Evolutionary conservation across 2,329 filamentous ascomycete species (phyloP).

Genomic region (Colletotrichum aenigma): DNA sequence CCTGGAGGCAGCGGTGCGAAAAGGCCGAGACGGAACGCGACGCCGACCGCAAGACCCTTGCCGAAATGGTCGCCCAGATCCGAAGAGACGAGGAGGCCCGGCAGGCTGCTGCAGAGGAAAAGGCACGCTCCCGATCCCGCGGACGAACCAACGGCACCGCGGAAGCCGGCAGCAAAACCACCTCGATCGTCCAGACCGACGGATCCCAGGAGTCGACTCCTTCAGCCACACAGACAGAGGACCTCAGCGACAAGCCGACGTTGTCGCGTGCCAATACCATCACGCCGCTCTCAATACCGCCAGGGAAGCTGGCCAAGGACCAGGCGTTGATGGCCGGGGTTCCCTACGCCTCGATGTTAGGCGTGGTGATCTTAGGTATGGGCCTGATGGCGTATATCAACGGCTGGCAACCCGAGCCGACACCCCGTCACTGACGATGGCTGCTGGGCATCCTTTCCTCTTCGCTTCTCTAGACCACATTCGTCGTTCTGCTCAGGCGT

Average conservation of each 20-base stretch:
- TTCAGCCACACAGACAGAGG: conserved; percentile 28
- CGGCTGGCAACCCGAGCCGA: conserved; percentile 68
- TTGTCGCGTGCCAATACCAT: conserved; percentile 55
- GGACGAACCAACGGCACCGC: conserved; percentile 22
- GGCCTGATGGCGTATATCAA: conserved; percentile 88
- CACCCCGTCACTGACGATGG: conserved; percentile 33
- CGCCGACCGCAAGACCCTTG: conserved; percentile 73
- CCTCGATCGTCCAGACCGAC: background rate
- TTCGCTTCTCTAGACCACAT: conserved; percentile 11
- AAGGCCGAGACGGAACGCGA: conserved; percentile 79
- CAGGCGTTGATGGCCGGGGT: conserved; percentile 59
- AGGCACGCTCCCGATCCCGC: conserved; percentile 40
- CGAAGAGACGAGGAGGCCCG: conserved; percentile 68
- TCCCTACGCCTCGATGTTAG: conserved; percentile 82
- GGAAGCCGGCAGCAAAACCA: background rate
- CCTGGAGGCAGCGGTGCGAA: conserved; percentile 79
- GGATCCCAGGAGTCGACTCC: background rate
- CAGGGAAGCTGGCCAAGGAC: conserved; percentile 46
- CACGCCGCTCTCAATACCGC: conserved; percentile 45
- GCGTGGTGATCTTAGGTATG: conserved; percentile 81
- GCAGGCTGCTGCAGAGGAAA: conserved; percentile 44
- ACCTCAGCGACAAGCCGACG: conserved; percentile 42
- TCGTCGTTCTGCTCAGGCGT: conserved; percentile 2
- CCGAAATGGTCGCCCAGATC: conserved; percentile 87
- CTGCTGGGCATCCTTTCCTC: background rate